phyloP scores from a whole-genome alignment of 805 yeast species.

The Candida easanensis region DNA sequence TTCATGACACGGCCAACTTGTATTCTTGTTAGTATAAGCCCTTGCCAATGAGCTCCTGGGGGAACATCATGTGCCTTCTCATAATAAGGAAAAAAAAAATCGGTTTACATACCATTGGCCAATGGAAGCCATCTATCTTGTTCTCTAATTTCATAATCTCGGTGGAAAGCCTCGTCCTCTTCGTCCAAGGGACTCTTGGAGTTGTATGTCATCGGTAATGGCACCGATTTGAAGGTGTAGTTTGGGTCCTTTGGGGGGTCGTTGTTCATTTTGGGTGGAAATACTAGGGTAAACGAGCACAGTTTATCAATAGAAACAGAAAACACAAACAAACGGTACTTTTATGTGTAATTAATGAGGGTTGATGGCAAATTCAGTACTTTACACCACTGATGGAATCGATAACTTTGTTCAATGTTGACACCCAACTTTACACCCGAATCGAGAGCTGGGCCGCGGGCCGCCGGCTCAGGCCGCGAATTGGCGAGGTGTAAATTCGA shows the following conservation, averaged over 20 bases:
- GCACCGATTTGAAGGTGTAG: constrained; percentile 7
- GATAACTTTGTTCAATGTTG: constrained; percentile 35
- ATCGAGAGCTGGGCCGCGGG: not conserved
- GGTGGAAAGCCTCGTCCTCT: constrained; percentile 9
- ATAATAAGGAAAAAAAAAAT: too few species aligned
- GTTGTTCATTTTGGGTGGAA: not conserved
- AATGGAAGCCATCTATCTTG: constrained; percentile 82
- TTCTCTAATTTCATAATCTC: constrained; percentile 56
- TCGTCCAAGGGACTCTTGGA: constrained; percentile 7
- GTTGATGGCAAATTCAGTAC: too few species aligned
- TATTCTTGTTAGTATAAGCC: constrained; percentile 10
- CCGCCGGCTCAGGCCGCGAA: not conserved
- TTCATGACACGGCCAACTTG: constrained; percentile 75
- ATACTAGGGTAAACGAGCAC: too few species aligned
- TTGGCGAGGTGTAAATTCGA: too few species aligned
- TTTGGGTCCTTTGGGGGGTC: constrained; percentile 8
- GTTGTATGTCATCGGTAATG: not conserved
- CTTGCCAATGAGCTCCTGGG: not conserved
- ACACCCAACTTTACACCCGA: constrained; percentile 30
- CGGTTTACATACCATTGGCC: constrained; percentile 52
- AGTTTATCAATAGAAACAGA: not conserved
- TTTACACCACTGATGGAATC: constrained; percentile 16
- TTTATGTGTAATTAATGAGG: too few species aligned
- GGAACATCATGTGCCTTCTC: too few species aligned
- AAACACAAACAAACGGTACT: not conserved